Percentiles rank a stretch among this genome's conserved stretches.
phyloP scores from a whole-genome alignment of 208 protist species.

The Wallacemonas collosoma region DNA sequence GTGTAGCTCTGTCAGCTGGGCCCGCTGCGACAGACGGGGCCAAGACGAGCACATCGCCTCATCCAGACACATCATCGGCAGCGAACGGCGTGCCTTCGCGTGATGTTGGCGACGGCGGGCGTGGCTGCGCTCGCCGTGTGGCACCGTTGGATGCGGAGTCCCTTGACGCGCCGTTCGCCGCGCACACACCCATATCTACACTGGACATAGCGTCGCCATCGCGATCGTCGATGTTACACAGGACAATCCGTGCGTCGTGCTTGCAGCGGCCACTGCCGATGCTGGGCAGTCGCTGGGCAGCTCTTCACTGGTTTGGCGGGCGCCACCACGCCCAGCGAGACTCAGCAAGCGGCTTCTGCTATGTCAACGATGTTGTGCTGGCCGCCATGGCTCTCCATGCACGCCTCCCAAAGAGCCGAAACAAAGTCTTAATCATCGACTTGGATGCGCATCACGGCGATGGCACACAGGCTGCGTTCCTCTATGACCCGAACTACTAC shows the following conservation, averaged over 20 bases:
- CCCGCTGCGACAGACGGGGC: too few species aligned
- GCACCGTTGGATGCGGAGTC: neutral
- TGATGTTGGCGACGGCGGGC: too few species aligned
- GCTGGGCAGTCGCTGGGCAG: constrained; percentile 51
- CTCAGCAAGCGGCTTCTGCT: constrained; percentile 97
- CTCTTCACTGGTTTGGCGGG: constrained; percentile 98
- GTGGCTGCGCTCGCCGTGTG: neutral
- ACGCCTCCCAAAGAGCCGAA: constrained; percentile 25
- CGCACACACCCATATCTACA: neutral
- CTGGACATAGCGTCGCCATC: too few species aligned
- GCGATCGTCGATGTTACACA: neutral
- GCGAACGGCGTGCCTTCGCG: too few species aligned
- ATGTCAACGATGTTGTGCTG: constrained; percentile 99
- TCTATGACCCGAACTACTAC: constrained; percentile 95
- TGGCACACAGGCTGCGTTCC: constrained; percentile 98
- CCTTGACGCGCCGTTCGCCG: neutral
- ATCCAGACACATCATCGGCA: too few species aligned
- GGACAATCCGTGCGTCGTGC: neutral
- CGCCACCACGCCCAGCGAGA: constrained; percentile 91
- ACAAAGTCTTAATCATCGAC: constrained; percentile 97
- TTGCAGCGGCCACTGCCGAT: neutral
- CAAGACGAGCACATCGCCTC: too few species aligned
- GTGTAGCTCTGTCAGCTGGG: too few species aligned
- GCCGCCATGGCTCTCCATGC: constrained; percentile 97
- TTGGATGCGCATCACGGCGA: constrained; percentile 99